These are phyloP conservation scores for Trichoderma citrinoviride DNA, from an alignment of 2,329 filamentous ascomycete species.

Conservation along the genomic window DNA sequence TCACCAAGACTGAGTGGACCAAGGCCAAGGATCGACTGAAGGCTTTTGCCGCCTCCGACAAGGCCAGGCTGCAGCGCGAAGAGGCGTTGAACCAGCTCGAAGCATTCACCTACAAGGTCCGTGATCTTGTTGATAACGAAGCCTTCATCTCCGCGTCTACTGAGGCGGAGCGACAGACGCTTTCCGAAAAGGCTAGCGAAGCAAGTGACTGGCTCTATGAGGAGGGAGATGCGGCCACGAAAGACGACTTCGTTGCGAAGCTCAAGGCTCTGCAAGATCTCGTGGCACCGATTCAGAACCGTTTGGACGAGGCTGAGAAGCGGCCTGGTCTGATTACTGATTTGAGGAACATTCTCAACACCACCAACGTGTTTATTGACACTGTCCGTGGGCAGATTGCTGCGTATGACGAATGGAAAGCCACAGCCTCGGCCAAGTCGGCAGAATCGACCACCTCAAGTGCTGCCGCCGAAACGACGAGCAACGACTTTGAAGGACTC, in stretches of 20 bases:
- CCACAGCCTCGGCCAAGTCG: slow-evolving; percentile 47
- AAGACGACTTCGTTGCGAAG: slow-evolving; percentile 71
- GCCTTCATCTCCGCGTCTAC: slow-evolving; percentile 72
- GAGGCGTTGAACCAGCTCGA: slow-evolving; percentile 93
- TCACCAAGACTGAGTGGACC: slow-evolving; percentile 49
- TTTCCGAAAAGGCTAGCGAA: slow-evolving; percentile 66
- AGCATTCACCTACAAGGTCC: slow-evolving; percentile 82
- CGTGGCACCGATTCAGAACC: slow-evolving; percentile 71
- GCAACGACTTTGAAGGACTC: slow-evolving; percentile 66
- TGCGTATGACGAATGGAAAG: slow-evolving; percentile 63
- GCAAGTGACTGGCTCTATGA: slow-evolving; percentile 89
- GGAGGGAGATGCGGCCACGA: slow-evolving; percentile 73
- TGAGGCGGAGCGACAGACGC: slow-evolving; percentile 59
- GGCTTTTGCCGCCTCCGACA: slow-evolving; percentile 84
- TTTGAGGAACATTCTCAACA: slow-evolving; percentile 68
- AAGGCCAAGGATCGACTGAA: slow-evolving; percentile 67
- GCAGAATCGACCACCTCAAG: slow-evolving; percentile 43
- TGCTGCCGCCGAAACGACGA: slow-evolving; percentile 47
- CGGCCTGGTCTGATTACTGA: slow-evolving; percentile 67
- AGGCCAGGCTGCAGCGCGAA: slow-evolving; percentile 70
- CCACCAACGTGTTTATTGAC: slow-evolving; percentile 67
- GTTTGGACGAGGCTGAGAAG: slow-evolving; percentile 68
- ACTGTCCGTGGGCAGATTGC: slow-evolving; percentile 68
- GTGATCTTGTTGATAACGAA: slow-evolving; percentile 77
- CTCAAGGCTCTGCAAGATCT: slow-evolving; percentile 75